Conservation (phyloP, 2,329 filamentous ascomycete species). For the Phaeosphaeria sp. region DNA sequence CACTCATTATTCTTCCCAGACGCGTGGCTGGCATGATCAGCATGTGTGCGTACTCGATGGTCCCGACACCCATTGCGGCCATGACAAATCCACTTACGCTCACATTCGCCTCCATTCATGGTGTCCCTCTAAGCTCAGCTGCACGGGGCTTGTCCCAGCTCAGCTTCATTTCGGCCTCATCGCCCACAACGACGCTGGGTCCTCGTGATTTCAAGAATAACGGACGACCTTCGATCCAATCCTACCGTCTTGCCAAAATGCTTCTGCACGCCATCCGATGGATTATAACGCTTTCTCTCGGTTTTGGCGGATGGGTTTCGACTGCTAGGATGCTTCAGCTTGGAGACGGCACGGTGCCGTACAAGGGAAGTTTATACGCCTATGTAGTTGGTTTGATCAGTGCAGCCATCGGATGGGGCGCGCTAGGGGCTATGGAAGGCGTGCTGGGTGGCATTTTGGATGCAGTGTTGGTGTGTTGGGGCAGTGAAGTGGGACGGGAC, state of each 20-base stretch:
- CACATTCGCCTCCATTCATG: conserved; percentile 94
- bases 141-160: conserved; percentile 82
- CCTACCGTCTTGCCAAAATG: conserved; percentile 90
- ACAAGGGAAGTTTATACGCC: conserved; percentile 84
- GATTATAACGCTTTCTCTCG: conserved; percentile 87
- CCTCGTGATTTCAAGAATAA: conserved; percentile 48
- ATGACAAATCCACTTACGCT: conserved; percentile 91
- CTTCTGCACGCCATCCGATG: conserved; percentile 89
- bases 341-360: conserved; percentile 54
- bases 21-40: conserved; percentile 73
- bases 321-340: conserved; percentile 81
- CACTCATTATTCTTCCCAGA: conserved; percentile 81
- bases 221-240: conserved; percentile 66
- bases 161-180: conserved; percentile 75
- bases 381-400: conserved; percentile 94
- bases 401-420: conserved; percentile 92
- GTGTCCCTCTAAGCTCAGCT: conserved; percentile 77
- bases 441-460: conserved; percentile 87
- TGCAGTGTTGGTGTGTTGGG: conserved; percentile 91
- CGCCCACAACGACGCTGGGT: conserved; percentile 72
- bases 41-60: conserved; percentile 76
- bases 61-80: conserved; percentile 83
- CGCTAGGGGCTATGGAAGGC: conserved; percentile 89
- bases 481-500: conserved; percentile 69
- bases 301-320: conserved; percentile 95